Evolutionary conservation across 345 rosid genomes (phyloP).

Genomic region (Moringa oleifera): DNA sequence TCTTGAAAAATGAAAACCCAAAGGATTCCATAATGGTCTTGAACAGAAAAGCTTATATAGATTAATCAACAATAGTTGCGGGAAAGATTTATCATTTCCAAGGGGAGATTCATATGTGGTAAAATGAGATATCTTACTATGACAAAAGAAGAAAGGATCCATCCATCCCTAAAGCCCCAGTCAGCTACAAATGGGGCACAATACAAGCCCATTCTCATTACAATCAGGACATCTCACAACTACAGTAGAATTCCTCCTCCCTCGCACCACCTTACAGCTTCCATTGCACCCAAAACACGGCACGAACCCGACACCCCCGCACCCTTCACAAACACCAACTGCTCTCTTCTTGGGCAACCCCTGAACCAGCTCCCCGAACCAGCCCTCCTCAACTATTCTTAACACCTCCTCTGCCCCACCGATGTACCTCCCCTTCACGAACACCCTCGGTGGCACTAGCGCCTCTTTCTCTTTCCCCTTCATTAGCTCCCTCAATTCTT

Average conservation of each 20-base stretch:
- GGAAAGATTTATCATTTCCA: background rate
- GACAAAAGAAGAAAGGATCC: too few relatives aligned
- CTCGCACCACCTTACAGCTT: slow-evolving; percentile 52
- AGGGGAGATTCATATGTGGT: background rate
- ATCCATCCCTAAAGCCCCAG: background rate
- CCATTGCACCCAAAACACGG: slow-evolving; percentile 79
- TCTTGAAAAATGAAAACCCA: background rate
- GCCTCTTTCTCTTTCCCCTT: slow-evolving; percentile 22
- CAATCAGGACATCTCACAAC: slow-evolving; percentile 65
- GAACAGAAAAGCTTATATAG: background rate
- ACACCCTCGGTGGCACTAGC: slow-evolving; percentile 61
- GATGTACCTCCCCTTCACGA: slow-evolving; percentile 69
- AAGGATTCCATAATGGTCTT: too few relatives aligned
- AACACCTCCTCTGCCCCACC: slow-evolving; percentile 86
- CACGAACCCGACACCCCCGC: slow-evolving; percentile 66
- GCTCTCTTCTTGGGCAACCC: slow-evolving; percentile 46
- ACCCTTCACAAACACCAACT: slow-evolving; percentile 49
- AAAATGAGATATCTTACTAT: background rate
- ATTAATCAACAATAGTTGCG: background rate
- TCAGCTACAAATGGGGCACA: slow-evolving; percentile 77
- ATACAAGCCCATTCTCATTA: slow-evolving; percentile 86
- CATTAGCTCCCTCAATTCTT: slow-evolving; percentile 52
- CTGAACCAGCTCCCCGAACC: slow-evolving; percentile 43
- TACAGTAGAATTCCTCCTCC: slow-evolving; percentile 25
- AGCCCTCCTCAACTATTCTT: slow-evolving; percentile 60